Conservation (phyloP, 2,329 filamentous ascomycete genomes). For the Nemania sp. region DNA sequence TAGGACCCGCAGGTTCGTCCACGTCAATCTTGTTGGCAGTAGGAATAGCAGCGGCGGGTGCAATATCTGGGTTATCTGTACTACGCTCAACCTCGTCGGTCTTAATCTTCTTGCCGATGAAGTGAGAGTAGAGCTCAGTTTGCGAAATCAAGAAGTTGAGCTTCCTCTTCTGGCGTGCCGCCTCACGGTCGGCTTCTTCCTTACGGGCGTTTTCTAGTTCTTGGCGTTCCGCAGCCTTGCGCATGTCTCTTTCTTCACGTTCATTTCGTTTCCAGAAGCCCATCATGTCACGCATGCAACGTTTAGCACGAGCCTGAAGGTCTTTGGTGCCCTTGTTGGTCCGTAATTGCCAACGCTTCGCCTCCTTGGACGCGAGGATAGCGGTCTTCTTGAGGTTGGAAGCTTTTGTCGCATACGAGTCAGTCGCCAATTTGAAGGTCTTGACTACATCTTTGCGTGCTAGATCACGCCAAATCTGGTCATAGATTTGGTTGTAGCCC, state of each 20-base stretch:
- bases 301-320: conserved; percentile 94
- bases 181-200: conserved; percentile 96
- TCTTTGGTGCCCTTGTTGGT: conserved; percentile 99
- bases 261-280: conserved; percentile 99
- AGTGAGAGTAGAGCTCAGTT: conserved; percentile 98
- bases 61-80: conserved; percentile 82
- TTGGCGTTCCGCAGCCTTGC: conserved; percentile 93
- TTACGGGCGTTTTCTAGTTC: conserved; percentile 97
- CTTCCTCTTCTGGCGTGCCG: conserved; percentile 96
- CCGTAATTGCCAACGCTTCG: conserved; percentile 94
- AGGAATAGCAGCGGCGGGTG: conserved; percentile 63
- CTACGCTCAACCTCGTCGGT: conserved; percentile 94
- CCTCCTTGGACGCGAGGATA: conserved; percentile 95
- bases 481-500: conserved; percentile 95
- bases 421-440: conserved; percentile 86
- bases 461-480: conserved; percentile 96
- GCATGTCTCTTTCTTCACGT: conserved; percentile 92
- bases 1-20: conserved; percentile 64
- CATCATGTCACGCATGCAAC: conserved; percentile 99
- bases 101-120: conserved; percentile 99
- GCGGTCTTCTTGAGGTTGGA: conserved; percentile 99
- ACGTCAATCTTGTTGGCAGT: conserved; percentile 61
- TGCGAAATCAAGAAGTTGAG: conserved; percentile 99
- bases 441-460: conserved; percentile 94
- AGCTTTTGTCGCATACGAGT: conserved; percentile 85